phyloP scores from a whole-genome alignment of 176 grass and related monocot genomes.

The Cenchrus purpureus region DNA sequence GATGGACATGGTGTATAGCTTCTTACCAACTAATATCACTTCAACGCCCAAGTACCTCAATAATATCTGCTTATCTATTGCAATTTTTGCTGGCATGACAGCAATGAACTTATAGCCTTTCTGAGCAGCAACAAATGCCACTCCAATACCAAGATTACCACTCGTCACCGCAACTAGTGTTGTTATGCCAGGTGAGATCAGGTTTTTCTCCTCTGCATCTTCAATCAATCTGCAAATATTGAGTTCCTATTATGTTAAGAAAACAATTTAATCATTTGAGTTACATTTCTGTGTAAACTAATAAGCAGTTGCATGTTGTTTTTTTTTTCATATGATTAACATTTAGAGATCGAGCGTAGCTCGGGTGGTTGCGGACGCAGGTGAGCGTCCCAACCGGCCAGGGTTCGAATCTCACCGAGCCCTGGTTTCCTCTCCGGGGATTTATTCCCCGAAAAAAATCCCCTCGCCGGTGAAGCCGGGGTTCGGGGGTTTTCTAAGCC shows the following conservation, averaged over 20 bases:
- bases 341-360: no score
- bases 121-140: constrained; percentile 60
- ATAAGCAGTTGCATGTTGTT: neutral
- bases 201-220: constrained; percentile 85
- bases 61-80: constrained; percentile 73
- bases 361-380: no score
- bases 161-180: constrained; percentile 66
- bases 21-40: constrained; percentile 76
- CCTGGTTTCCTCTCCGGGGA: no score
- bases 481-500: no score
- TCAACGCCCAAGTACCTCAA: constrained; percentile 76
- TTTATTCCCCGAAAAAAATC: no score
- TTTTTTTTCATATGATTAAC: neutral
- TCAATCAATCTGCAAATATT: constrained; percentile 74
- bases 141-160: constrained; percentile 74
- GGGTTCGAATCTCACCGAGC: no score
- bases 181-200: constrained; percentile 73
- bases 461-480: no score
- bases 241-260: neutral
- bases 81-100: constrained; percentile 63
- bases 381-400: no score
- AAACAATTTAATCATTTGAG: neutral
- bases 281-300: neutral
- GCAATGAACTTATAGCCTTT: constrained; percentile 83
- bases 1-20: neutral